Conservation (phyloP, 108 stramenopile species). For the Conticribra weissflogii region DNA sequence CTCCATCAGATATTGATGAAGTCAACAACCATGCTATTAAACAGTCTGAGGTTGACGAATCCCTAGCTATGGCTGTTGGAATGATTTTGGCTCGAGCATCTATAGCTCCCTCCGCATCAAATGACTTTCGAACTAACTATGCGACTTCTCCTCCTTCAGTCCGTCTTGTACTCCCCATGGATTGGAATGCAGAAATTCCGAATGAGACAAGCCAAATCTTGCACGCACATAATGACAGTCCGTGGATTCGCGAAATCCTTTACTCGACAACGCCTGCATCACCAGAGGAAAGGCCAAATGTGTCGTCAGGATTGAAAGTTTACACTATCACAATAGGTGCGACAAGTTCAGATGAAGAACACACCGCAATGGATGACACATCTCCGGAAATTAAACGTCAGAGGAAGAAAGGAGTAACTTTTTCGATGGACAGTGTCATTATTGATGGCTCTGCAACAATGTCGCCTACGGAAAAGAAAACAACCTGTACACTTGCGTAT, state of each 20-base stretch:
- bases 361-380: constrained; percentile 4
- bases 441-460: neutral
- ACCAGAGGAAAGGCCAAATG: too few relatives aligned
- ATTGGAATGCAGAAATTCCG: neutral
- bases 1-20: neutral
- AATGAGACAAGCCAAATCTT: neutral
- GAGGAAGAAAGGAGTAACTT: constrained; percentile 23
- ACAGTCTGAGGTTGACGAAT: constrained; percentile 25
- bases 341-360: neutral
- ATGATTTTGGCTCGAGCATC: constrained; percentile 69
- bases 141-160: constrained; percentile 7
- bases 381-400: constrained; percentile 39
- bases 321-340: constrained; percentile 8
- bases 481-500: constrained; percentile 8
- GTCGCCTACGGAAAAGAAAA: neutral
- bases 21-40: neutral
- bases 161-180: constrained; percentile 11
- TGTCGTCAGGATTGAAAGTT: constrained; percentile 18
- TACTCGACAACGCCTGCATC: neutral
- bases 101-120: constrained; percentile 42
- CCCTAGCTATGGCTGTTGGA: constrained; percentile 67
- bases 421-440: neutral
- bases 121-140: neutral
- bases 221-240: neutral
- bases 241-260: neutral